Evolutionary conservation across 805 yeast genomes (phyloP), one percentile per base, ranked within the genome.

Genomic region (Starmerella vaccinii): DNA sequence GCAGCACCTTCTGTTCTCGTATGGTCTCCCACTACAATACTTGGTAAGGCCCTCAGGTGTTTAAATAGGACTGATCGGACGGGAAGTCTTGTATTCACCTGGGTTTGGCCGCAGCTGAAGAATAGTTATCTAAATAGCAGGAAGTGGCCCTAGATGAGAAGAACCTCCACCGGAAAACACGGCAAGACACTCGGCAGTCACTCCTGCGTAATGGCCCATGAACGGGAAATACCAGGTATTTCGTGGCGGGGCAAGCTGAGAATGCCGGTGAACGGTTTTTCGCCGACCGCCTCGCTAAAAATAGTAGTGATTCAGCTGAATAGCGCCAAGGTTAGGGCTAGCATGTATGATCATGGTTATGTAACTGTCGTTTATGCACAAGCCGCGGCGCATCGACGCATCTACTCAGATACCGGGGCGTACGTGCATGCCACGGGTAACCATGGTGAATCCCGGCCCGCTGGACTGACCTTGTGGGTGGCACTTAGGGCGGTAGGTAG

Each of bases 1-100:
- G 35, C 35, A 32, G 35, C 35, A 32, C 35, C 35, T 32, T 32
- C 35, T 32, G 35, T 32, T 32, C 35, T 32, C 35, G 35, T 32
- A 32, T 32, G 35, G 35, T 32, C 35, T 32, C 35, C 35, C 35
- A 32, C 35, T 32, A 32, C 35, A 32, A 32, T 32, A 32, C 35
- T 32, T 32, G 35, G 35, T 32, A 32, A 32, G 35, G 35, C 35
- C 35, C 35, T 32, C 35, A 32, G 35, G 35, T 32, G 35, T 32
- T 32, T 32, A 32, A 32, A 32, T 32, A 32, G 35, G 35, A 32
- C 35, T 32, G 35, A 32, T 32, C 35, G 35, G 35, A 32, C 35
- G 35, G 35, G 35, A 32, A 32, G 35, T 32, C 35, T 32, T 32
- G 35, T 32, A 32, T 32, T 32, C 35, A 32, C 35, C 35, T 32